Evolutionary conservation across 352 stramenopile species (phyloP).

Genomic region (Globisporangium irregulare): DNA sequence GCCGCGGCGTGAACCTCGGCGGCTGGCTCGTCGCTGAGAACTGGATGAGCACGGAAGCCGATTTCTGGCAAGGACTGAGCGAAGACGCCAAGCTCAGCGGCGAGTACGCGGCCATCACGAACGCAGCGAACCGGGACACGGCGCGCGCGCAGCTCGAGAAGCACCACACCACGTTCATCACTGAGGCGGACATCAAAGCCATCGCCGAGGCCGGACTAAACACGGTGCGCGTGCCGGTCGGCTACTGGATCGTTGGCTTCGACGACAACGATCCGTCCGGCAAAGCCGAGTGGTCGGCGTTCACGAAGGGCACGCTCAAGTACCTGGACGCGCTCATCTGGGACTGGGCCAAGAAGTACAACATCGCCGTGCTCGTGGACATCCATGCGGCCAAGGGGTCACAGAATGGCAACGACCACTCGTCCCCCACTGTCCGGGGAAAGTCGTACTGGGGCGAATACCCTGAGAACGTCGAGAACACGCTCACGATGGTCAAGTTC

Average conservation of each 20-base stretch:
- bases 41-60: conserved; percentile 66
- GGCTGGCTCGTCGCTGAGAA: conserved; percentile 78
- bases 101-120: conserved; percentile 63
- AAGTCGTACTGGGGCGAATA: conserved; percentile 46
- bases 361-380: conserved; percentile 53
- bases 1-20: conserved; percentile 71
- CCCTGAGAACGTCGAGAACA: conserved; percentile 60
- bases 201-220: conserved; percentile 70
- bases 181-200: conserved; percentile 52
- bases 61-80: conserved; percentile 56
- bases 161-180: conserved; percentile 73
- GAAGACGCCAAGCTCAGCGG: conserved; percentile 31
- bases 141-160: conserved; percentile 35
- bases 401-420: conserved; percentile 75
- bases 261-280: conserved; percentile 47
- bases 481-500: conserved; percentile 34
- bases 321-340: conserved; percentile 49
- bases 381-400: conserved; percentile 69
- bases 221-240: conserved; percentile 73
- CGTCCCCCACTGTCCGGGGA: conserved; percentile 42
- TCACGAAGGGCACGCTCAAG: conserved; percentile 36
- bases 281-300: conserved; percentile 43
- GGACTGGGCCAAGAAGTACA: conserved; percentile 44
- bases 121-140: conserved; percentile 30
- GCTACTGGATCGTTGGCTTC: conserved; percentile 78